Evolutionary conservation across 1,139 yeast genomes (phyloP).

Genomic region (Petasospora fabianii): DNA sequence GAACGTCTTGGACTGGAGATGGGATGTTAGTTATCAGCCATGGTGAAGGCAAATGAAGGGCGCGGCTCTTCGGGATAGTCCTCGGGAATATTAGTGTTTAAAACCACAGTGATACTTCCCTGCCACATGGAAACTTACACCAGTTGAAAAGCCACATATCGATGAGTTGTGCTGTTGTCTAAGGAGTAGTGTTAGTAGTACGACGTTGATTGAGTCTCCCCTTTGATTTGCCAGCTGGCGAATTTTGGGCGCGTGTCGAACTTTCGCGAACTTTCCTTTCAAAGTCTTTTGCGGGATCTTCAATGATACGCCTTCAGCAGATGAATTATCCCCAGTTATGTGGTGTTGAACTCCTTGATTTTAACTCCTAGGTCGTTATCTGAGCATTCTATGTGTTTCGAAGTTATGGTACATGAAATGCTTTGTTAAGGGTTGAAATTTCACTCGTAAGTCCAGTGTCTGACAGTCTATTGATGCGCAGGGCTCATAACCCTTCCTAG

Average conservation of each 20-base stretch:
- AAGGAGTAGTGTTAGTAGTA: not conserved
- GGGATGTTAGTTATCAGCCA: slow-evolving; percentile 26
- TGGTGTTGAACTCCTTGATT: not conserved
- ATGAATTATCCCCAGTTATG: not conserved
- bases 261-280: not conserved
- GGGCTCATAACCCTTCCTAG: too few relatives aligned
- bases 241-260: not conserved
- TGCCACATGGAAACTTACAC: slow-evolving; percentile 38
- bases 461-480: too few relatives aligned
- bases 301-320: too few relatives aligned
- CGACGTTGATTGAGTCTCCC: not conserved
- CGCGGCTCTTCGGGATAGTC: too few relatives aligned
- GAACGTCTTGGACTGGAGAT: slow-evolving; percentile 73
- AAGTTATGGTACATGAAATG: too few relatives aligned
- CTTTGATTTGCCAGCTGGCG: not conserved
- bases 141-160: slow-evolving; percentile 54
- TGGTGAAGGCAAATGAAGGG: not conserved
- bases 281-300: too few relatives aligned
- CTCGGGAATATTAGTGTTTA: too few relatives aligned
- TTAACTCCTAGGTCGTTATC: too few relatives aligned
- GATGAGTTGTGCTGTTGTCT: not conserved
- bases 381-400: too few relatives aligned
- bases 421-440: too few relatives aligned
- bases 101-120: not conserved
- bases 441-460: too few relatives aligned